phyloP scores from a whole-genome alignment of 2,329 filamentous ascomycete genomes.

The Aspergillus caelatus region DNA sequence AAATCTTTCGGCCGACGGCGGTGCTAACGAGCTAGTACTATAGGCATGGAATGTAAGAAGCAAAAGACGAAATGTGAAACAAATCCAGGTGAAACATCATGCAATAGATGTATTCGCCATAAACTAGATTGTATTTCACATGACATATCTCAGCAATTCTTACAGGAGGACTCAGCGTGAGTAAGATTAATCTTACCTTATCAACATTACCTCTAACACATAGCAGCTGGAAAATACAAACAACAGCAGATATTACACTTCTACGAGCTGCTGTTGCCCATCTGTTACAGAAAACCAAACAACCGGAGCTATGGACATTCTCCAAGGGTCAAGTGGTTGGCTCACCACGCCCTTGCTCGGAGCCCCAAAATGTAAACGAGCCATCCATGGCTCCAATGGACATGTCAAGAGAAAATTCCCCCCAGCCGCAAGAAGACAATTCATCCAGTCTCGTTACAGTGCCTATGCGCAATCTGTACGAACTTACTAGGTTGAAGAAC shows the following conservation, averaged over 20 bases:
- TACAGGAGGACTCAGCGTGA: constrained; percentile 14
- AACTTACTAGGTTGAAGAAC: constrained; percentile 48
- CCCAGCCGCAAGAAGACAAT: constrained; percentile 11
- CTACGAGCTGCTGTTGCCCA: constrained; percentile 10
- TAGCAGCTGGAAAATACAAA: constrained; percentile 14
- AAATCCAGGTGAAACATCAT: constrained; percentile 22
- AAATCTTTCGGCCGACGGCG: not conserved
- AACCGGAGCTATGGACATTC: not conserved
- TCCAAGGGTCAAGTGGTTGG: not conserved
- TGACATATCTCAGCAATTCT: constrained; percentile 15
- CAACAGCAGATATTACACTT: constrained; percentile 9
- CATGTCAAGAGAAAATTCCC: constrained; percentile 9
- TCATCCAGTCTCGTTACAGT: constrained; percentile 38
- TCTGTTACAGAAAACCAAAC: constrained; percentile 7
- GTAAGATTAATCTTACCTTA: not conserved
- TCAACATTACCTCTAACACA: not conserved
- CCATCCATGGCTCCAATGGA: not conserved
- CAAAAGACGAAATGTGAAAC: constrained; percentile 15
- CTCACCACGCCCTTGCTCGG: not conserved
- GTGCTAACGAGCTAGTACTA: not conserved
- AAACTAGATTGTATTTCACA: constrained; percentile 13
- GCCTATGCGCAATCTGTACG: constrained; percentile 41
- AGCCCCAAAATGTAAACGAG: not conserved
- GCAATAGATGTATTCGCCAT: constrained; percentile 5
- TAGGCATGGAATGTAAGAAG: constrained; percentile 15